Evolutionary conservation across 2,329 filamentous ascomycete genomes (phyloP), one percentile per base, ranked within the genome.

Genomic region (Nothopassalora personata): DNA sequence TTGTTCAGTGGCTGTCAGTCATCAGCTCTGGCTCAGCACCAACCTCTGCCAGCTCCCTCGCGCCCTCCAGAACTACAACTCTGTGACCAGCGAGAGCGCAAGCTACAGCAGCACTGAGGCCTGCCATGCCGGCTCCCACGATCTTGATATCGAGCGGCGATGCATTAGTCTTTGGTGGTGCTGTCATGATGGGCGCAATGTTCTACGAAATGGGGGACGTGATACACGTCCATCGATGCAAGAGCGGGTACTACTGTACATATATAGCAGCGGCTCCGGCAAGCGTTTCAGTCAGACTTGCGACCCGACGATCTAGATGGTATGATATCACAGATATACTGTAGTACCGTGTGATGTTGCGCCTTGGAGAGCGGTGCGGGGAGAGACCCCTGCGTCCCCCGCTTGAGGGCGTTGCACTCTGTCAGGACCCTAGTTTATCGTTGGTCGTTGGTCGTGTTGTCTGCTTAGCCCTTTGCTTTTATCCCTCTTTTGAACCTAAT

Each of bases 31-130:
- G 5, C n/a, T 34, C 23, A 8, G 11, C 33, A 51, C 47, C 8
- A 72, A 76, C 74, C 63, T 79, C 76, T 47, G 75, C 74, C 5
- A 78, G 67, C 60, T 76, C 68, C 54, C 64, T 60, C 0, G 77
- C 74, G 5, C 59, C 64, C 56, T 74, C 72, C n/a, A 73, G 63
- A 1, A 74, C 63, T 1, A 67, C 60, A 9, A 73, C 71, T 18
- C 67, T 51, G 56, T 73, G 71, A 4, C 71, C 71, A 23, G 67
- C 67, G 8, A 71, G 60, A 4, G 68, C 65, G 59, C 69, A 69
- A 6, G 72, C 68, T 31, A 73, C 65, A 4, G 72, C 72, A 19
- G 69, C 67, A 31, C 64, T 65, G 15, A 74, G 58, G 9, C 72
- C 72, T 43, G 67, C 66, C 30, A 74, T 68, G 4, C 72, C 72